phyloP scores from a whole-genome alignment of 192 early-diverging fungal species.

The Gaertneriomyces sp. region DNA sequence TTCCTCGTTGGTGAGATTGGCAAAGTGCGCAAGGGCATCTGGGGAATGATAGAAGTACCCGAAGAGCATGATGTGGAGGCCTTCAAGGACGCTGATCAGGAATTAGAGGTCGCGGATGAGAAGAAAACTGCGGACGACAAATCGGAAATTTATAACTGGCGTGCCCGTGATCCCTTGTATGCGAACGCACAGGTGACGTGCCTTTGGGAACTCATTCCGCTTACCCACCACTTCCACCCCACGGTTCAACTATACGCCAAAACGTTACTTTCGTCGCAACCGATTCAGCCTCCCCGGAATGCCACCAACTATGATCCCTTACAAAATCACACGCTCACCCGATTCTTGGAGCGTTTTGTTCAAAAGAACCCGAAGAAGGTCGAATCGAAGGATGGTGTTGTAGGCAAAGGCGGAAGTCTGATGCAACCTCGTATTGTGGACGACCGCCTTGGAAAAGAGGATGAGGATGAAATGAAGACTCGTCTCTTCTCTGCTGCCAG shows the following conservation, averaged over 20 bases:
- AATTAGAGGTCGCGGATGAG: constrained; percentile 24
- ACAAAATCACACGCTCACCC: constrained; percentile 82
- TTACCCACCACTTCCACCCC: constrained; percentile 86
- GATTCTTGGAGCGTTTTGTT: constrained; percentile 94
- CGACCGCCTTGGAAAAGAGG: constrained; percentile 17
- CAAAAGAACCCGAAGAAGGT: constrained; percentile 89
- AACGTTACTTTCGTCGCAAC: constrained; percentile 64
- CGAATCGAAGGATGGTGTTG: constrained; percentile 6
- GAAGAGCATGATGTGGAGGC: constrained; percentile 71
- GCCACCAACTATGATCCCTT: constrained; percentile 73
- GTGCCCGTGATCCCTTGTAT: constrained; percentile 84
- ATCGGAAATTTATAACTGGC: constrained; percentile 65
- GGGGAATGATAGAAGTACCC: constrained; percentile 58
- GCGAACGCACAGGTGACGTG: constrained; percentile 77
- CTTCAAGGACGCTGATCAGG: constrained; percentile 57
- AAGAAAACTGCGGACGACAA: constrained; percentile 4
- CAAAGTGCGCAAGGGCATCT: constrained; percentile 52
- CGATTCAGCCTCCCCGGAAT: constrained; percentile 56
- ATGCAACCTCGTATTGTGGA: constrained; percentile 50
- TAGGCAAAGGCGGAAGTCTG: constrained; percentile 59
- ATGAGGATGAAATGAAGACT: constrained; percentile 26
- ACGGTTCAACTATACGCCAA: constrained; percentile 79
- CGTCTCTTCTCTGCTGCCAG: constrained; percentile 50
- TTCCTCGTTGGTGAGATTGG: constrained; percentile 75
- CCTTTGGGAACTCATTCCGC: constrained; percentile 82